phyloP scores from a whole-genome alignment of 2,329 filamentous ascomycete genomes.

The Pseudogymnoascus sp. region DNA sequence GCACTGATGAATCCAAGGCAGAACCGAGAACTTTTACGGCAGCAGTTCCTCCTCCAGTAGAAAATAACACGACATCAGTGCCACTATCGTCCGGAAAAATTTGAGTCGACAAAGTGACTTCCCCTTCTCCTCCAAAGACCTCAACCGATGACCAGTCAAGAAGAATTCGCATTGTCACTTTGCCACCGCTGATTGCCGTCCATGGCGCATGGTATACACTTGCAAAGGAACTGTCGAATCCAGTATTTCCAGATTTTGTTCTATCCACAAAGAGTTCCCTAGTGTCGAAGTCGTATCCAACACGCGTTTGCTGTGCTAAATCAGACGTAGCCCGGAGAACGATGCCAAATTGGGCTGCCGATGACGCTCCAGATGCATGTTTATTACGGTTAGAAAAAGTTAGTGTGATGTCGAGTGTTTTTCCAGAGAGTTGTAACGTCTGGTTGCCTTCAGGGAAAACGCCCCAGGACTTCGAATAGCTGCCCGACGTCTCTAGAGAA shows the following conservation, averaged over 20 bases:
- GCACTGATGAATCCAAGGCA: not conserved
- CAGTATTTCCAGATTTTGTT: not conserved
- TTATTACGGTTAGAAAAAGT: not conserved
- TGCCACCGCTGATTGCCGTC: not conserved
- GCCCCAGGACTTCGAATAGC: not conserved
- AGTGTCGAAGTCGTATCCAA: constrained; percentile 9
- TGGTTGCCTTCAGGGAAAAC: not conserved
- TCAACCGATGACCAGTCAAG: constrained; percentile 8
- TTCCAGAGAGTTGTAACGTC: not conserved
- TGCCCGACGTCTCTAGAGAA: not conserved
- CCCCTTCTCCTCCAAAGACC: constrained; percentile 8
- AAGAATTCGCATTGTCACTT: constrained; percentile 1
- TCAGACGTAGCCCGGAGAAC: constrained; percentile 7
- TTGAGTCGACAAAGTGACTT: constrained; percentile 4
- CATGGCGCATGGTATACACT: not conserved
- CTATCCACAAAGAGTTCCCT: not conserved
- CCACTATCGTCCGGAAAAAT: constrained; percentile 3
- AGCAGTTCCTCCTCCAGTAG: not conserved
- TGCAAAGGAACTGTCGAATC: not conserved
- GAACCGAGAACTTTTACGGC: not conserved
- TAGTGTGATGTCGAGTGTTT: not conserved
- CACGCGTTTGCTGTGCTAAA: constrained; percentile 1
- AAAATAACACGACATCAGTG: not conserved
- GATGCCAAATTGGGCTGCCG: not conserved
- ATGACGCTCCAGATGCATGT: not conserved